phyloP scores from a whole-genome alignment of 2,329 filamentous ascomycete genomes.

The Dactylonectria estremocensis region DNA sequence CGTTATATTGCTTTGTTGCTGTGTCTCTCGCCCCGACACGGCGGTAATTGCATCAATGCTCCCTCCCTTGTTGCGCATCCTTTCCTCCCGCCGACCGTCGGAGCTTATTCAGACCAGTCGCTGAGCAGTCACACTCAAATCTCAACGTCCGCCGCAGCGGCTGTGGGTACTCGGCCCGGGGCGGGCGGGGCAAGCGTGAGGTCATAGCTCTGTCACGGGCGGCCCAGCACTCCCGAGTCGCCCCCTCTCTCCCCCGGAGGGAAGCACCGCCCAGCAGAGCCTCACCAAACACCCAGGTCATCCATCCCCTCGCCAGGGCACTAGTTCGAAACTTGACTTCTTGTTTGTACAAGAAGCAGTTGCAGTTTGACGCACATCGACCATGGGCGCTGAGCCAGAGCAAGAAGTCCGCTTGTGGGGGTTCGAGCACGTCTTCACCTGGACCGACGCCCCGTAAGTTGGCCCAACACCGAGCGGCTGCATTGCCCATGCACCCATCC shows the following conservation, averaged over 20 bases:
- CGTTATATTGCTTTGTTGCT: neutral
- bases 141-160: neutral
- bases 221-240: neutral
- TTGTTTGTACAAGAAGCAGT: neutral
- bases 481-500: constrained; percentile 8
- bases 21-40: neutral
- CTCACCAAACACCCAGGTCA: constrained; percentile 3
- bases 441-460: constrained; percentile 78
- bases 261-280: constrained; percentile 27
- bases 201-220: constrained; percentile 34
- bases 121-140: neutral
- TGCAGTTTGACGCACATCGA: neutral
- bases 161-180: constrained; percentile 31
- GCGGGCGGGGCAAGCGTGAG: constrained; percentile 38
- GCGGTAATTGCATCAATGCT: neutral
- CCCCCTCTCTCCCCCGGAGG: neutral
- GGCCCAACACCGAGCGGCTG: constrained; percentile 3
- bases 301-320: neutral
- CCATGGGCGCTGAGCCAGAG: constrained; percentile 17
- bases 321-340: neutral
- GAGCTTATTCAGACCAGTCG: neutral
- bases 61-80: neutral
- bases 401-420: constrained; percentile 78
- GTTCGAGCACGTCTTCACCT: constrained; percentile 79
- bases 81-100: neutral